Base-by-base conservation (phyloP, 2,329 filamentous ascomycete genomes). In the Trichoderma sp. region DNA sequence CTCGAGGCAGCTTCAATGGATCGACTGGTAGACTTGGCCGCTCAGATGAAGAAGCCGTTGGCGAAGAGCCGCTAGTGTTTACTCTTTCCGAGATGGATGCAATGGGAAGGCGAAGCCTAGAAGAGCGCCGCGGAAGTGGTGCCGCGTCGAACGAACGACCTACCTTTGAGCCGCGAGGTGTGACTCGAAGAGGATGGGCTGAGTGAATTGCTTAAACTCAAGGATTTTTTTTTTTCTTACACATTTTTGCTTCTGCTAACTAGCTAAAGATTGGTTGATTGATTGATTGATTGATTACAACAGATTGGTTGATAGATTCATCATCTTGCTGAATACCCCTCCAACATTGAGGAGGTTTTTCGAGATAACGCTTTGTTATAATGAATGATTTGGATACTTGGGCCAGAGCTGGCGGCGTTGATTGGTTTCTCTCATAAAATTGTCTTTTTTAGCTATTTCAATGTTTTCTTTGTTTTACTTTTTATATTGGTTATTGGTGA, bases 21-120 rank as follows among this genome's bases (percentile, higher is more conserved):
- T 82, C 81, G 2, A 77, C 76, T 13, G 77, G 77, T 33, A 76
- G 81, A n/a, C 74, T 80, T 21, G 75, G 74, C 5, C 80, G 81
- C 5, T 81, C 77, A n/a, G 82, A 84, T 29, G 81, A 83, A 56
- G 82, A 83, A 63, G 86, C 87, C 6, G 79, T 83, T 29, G 89
- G 91, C 70, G 91, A 92, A 67, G 91, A 93, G 74, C 89, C 89
- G 0, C 78, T 93, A 11, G 83, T 93, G 11, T 93, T 93, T 77
- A 89, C 91, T 72, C 88, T 93, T 83, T 91, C 89, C 43, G 91
- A 93, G 77, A 86, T 92, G 76, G 88, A 89, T 72, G 82, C 86
- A 21, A 84, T 85, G 68, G 84, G 85, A 56, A 82, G 88, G 71
- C 83, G 86, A 71, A 90, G 87, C 72, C 77, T 89, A 8, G 88